Percentiles rank a stretch among this genome's conserved stretches.
These are phyloP conservation scores for Schwanniomyces pseudopolymorphus DNA, from an alignment of 805 yeast species.

Conservation along the genomic window DNA sequence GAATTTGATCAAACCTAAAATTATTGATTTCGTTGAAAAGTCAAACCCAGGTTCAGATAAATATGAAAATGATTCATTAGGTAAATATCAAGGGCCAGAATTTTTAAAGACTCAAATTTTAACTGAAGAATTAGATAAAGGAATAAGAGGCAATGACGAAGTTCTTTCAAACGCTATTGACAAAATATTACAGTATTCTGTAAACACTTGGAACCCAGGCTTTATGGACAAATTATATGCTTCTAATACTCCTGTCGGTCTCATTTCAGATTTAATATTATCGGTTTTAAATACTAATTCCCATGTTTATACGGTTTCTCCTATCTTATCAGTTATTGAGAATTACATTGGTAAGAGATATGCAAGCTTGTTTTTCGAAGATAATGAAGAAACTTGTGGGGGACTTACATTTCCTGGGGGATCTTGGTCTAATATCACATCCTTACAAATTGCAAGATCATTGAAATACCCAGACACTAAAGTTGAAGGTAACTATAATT, in stretches of 20 bases:
- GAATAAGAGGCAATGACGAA: conserved; percentile 36
- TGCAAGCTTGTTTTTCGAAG: conserved; percentile 58
- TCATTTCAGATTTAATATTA: conserved; percentile 66
- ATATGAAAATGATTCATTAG: conserved; percentile 46
- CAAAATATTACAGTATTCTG: conserved; percentile 60
- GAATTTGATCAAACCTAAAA: conserved; percentile 47
- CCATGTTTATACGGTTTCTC: conserved; percentile 83
- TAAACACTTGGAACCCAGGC: conserved; percentile 86
- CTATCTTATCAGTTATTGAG: conserved; percentile 74
- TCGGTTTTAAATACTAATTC: conserved; percentile 78
- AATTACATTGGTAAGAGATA: conserved; percentile 65
- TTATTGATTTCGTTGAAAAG: conserved; percentile 51
- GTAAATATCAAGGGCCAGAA: conserved; percentile 51
- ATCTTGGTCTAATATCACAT: conserved; percentile 80
- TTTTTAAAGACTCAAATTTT: conserved; percentile 36
- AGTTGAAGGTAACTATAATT: conserved; percentile 48
- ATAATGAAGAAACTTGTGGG: conserved; percentile 54
- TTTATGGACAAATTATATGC: conserved; percentile 83
- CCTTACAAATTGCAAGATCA: conserved; percentile 72
- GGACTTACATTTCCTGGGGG: conserved; percentile 88
- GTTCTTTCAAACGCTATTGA: conserved; percentile 52
- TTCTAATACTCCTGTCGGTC: conserved; percentile 82
- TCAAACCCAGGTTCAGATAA: conserved; percentile 37
- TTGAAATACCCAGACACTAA: conserved; percentile 69
- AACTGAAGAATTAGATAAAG: conserved; percentile 24